These are phyloP conservation scores for Canavalia gladiata DNA, from an alignment of 306 rosid genomes.

Conservation along the genomic window DNA sequence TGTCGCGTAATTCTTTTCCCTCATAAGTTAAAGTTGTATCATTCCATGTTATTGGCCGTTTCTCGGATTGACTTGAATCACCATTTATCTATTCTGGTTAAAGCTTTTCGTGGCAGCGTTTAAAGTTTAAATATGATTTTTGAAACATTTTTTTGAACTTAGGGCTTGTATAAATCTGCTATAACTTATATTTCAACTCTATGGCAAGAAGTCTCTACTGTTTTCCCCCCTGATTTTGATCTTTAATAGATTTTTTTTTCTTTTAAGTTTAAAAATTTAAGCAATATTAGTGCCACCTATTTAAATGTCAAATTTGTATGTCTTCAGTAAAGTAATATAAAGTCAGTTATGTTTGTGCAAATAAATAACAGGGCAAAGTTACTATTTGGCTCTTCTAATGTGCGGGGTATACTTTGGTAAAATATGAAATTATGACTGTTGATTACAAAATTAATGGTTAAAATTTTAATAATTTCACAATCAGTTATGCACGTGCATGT, in stretches of 20 bases:
- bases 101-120: neutral
- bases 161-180: neutral
- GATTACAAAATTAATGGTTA: neutral
- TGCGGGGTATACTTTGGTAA: too few relatives aligned
- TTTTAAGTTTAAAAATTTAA: neutral
- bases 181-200: neutral
- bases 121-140: neutral
- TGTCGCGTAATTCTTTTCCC: neutral
- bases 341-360: neutral
- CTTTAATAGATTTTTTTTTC: neutral
- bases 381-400: too few relatives aligned
- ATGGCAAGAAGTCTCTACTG: neutral
- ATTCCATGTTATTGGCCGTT: constrained; percentile 6
- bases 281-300: neutral
- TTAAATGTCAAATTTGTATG: neutral
- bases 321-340: neutral
- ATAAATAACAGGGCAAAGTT: too few relatives aligned
- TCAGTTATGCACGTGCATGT: neutral
- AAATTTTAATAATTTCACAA: neutral
- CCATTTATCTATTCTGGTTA: neutral
- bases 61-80: constrained; percentile 17
- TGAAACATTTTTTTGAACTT: constrained; percentile 17
- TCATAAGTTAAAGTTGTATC: neutral
- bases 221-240: neutral
- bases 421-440: too few relatives aligned